A percentile compares a stretch with the other conserved stretches of the same genome.
These are phyloP conservation scores for Aspergillus arachidicola DNA, from an alignment of 2,329 filamentous ascomycete species.

Conservation along the genomic window DNA sequence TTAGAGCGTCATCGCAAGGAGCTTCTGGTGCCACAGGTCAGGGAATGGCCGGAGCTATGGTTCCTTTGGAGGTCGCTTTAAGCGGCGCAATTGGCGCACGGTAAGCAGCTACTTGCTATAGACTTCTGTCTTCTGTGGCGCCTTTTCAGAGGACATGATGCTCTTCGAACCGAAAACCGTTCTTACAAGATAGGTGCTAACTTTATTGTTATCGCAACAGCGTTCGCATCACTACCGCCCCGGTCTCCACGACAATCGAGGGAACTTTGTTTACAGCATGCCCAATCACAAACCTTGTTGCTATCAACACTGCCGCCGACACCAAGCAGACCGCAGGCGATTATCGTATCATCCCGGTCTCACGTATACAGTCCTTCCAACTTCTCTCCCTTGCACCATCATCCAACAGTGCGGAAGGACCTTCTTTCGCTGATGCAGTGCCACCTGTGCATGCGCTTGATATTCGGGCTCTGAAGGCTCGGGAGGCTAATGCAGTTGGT, in stretches of 20 bases:
- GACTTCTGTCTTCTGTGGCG: neutral
- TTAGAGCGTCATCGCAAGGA: slow-evolving; percentile 48
- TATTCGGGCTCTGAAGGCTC: slow-evolving; percentile 54
- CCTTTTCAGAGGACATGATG: neutral
- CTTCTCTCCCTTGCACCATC: slow-evolving; percentile 49
- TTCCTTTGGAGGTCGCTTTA: slow-evolving; percentile 56
- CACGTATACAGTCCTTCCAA: slow-evolving; percentile 61
- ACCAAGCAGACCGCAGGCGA: slow-evolving; percentile 49
- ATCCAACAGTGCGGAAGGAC: slow-evolving; percentile 31
- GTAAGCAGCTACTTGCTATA: slow-evolving; percentile 44
- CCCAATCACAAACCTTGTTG: slow-evolving; percentile 62
- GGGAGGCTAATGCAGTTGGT: slow-evolving; percentile 59
- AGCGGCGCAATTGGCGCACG: slow-evolving; percentile 64
- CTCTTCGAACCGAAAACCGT: neutral
- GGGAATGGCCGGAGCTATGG: slow-evolving; percentile 47
- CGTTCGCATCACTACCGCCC: slow-evolving; percentile 60
- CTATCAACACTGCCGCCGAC: slow-evolving; percentile 55
- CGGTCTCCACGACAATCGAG: slow-evolving; percentile 57
- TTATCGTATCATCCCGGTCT: slow-evolving; percentile 64
- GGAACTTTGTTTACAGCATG: slow-evolving; percentile 65
- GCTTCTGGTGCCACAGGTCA: slow-evolving; percentile 39
- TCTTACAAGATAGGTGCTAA: slow-evolving; percentile 5
- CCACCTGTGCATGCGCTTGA: slow-evolving; percentile 52
- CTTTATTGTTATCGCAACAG: slow-evolving; percentile 37
- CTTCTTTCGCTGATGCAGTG: slow-evolving; percentile 53